Percentiles rank a stretch among this genome's conserved stretches.
These are phyloP conservation scores for Talaromyces trachyspermus DNA, from an alignment of 495 filamentous ascomycete genomes.

Conservation along the genomic window DNA sequence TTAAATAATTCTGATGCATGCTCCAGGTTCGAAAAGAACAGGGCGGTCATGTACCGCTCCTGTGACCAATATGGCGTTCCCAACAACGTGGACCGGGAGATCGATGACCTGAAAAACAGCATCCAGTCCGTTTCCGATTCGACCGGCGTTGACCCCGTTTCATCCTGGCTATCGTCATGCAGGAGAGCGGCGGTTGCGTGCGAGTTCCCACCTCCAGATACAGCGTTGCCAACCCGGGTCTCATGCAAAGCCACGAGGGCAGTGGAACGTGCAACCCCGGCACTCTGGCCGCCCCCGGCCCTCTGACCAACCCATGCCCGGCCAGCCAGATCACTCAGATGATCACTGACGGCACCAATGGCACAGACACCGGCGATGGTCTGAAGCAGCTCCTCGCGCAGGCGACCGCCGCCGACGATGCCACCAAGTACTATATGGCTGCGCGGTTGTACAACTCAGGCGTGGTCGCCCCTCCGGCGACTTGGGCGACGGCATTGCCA, in stretches of 20 bases:
- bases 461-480: conserved; percentile 35
- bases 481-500: conserved; percentile 43
- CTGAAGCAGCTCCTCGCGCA: conserved; percentile 28
- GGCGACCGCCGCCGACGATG: conserved; percentile 12
- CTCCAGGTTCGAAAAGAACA: conserved; percentile 36
- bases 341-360: conserved; percentile 40
- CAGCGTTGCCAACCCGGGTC: conserved; percentile 43
- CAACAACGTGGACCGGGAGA: conserved; percentile 22
- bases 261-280: conserved; percentile 35
- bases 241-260: conserved; percentile 50
- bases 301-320: too few species aligned
- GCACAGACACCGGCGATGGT: conserved; percentile 37
- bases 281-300: conserved; percentile 38
- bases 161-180: conserved; percentile 51
- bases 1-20: too few species aligned
- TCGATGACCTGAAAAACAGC: conserved; percentile 25
- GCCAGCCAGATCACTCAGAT: conserved; percentile 41
- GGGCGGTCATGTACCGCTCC: conserved; percentile 28
- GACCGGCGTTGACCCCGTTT: conserved; percentile 46
- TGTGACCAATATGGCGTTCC: conserved; percentile 32
- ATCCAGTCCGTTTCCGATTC: conserved; percentile 31
- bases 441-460: conserved; percentile 55
- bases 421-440: conserved; percentile 38
- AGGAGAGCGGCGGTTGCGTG: conserved; percentile 53
- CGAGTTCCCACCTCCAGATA: conserved; percentile 41